Percentiles rank a stretch among this genome's conserved stretches.
phyloP scores from a whole-genome alignment of 306 rosid species.

The Lablab purpureus region DNA sequence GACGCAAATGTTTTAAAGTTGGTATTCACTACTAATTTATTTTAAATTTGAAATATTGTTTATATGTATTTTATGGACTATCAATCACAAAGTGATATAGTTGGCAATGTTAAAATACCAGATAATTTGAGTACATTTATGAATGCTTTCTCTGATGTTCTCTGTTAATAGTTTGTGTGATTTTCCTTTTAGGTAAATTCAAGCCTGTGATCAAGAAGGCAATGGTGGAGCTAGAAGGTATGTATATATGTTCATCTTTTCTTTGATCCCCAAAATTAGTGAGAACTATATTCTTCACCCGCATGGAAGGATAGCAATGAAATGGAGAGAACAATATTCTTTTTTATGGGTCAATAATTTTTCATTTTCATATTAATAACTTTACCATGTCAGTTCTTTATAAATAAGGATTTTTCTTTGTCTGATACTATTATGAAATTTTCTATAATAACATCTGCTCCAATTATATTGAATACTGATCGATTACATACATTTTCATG shows the following conservation, averaged over 20 bases:
- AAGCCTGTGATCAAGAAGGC: constrained; percentile 99
- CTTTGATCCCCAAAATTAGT: constrained; percentile 16
- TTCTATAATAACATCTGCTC: constrained; percentile 28
- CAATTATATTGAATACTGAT: constrained; percentile 31
- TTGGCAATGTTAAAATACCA: constrained; percentile 6
- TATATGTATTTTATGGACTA: constrained; percentile 11
- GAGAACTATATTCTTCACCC: constrained; percentile 20
- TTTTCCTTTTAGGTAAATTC: constrained; percentile 77
- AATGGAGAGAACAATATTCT: neutral
- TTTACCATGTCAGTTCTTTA: constrained; percentile 20
- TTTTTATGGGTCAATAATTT: constrained; percentile 1
- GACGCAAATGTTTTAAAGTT: constrained; percentile 12
- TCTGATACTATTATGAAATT: constrained; percentile 12
- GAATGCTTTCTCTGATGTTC: constrained; percentile 41
- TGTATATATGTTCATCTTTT: constrained; percentile 35
- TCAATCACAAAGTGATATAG: neutral
- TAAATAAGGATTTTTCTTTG: constrained; percentile 26
- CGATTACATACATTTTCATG: constrained; percentile 7
- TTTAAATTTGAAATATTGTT: constrained; percentile 12
- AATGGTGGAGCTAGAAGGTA: constrained; percentile 99
- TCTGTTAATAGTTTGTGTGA: constrained; percentile 31
- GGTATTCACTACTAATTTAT: constrained; percentile 25
- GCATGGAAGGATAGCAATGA: constrained; percentile 28
- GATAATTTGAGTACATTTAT: constrained; percentile 13
- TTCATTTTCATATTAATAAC: constrained; percentile 7